Evolutionary conservation across 345 rosid genomes (phyloP).

Genomic region (Rhodomyrtus tomentosa): DNA sequence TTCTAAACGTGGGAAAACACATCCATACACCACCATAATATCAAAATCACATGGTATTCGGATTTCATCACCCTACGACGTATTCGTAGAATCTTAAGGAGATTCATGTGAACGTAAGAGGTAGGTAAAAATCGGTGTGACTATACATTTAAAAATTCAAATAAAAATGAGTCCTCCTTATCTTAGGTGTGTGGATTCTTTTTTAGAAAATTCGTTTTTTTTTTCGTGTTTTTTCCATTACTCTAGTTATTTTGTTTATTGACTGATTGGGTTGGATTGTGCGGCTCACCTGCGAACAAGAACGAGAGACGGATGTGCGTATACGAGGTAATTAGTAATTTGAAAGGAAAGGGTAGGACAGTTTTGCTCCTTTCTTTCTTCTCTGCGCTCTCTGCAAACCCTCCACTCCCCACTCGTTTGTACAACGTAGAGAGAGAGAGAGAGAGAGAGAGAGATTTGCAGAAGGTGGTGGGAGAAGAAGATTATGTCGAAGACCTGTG

Average conservation of each 20-base stretch:
- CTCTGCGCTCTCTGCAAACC: background rate
- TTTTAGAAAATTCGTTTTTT: no score
- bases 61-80: background rate
- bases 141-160: background rate
- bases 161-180: background rate
- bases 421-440: background rate
- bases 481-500: slow-evolving; percentile 41
- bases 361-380: background rate
- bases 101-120: fast-evolving
- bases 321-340: background rate
- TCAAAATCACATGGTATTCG: background rate
- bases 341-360: no score
- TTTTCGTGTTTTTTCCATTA: no score
- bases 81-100: background rate
- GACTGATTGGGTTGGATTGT: background rate
- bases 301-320: background rate
- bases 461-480: background rate
- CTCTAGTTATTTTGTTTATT: no score
- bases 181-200: background rate
- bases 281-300: background rate
- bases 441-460: background rate
- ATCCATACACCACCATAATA: background rate
- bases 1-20: background rate
- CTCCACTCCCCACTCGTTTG: background rate
- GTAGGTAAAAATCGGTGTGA: background rate